These are phyloP conservation scores for Laetiporus sulphureus DNA, from an alignment of 1,284 basidiomycete genomes.

Conservation along the genomic window DNA sequence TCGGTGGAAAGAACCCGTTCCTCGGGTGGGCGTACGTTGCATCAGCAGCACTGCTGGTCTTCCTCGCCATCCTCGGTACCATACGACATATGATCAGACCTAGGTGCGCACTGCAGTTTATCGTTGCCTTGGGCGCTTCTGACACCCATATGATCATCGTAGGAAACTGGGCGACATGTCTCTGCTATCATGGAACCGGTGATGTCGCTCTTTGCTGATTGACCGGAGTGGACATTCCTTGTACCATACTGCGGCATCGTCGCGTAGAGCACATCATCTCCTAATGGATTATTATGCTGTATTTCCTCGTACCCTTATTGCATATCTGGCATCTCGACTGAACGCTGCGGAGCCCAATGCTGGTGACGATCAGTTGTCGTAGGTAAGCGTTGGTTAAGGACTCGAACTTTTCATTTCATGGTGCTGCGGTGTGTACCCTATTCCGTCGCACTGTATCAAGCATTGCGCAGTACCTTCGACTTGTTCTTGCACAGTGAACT, in stretches of 20 bases:
- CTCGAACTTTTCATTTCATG: too few relatives aligned
- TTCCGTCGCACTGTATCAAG: not conserved
- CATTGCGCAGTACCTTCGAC: slow-evolving; percentile 4
- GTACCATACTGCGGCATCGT: slow-evolving; percentile 2
- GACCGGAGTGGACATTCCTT: slow-evolving; percentile 6
- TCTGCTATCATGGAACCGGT: slow-evolving; percentile 81
- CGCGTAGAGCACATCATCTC: not conserved
- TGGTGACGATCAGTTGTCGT: too few relatives aligned
- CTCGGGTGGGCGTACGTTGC: slow-evolving; percentile 96
- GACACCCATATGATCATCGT: slow-evolving; percentile 4
- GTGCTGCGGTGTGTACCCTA: too few relatives aligned
- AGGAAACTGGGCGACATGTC: slow-evolving; percentile 82
- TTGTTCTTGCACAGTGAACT: slow-evolving; percentile 43
- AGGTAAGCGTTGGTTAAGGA: too few relatives aligned
- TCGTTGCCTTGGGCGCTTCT: slow-evolving; percentile 9
- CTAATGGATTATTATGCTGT: slow-evolving; percentile 9
- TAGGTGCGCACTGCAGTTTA: slow-evolving; percentile 49
- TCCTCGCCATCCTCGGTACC: slow-evolving; percentile 86
- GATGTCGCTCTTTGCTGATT: slow-evolving; percentile 2
- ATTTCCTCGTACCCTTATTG: too few relatives aligned
- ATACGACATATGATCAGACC: slow-evolving; percentile 90
- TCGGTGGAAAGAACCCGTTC: slow-evolving; percentile 97
- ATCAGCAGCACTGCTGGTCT: slow-evolving; percentile 80
- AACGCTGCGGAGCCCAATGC: too few relatives aligned
- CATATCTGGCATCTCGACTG: too few relatives aligned